These are phyloP conservation scores for Pseudopithomyces maydicus DNA, from an alignment of 2,329 filamentous ascomycete genomes.

Conservation along the genomic window DNA sequence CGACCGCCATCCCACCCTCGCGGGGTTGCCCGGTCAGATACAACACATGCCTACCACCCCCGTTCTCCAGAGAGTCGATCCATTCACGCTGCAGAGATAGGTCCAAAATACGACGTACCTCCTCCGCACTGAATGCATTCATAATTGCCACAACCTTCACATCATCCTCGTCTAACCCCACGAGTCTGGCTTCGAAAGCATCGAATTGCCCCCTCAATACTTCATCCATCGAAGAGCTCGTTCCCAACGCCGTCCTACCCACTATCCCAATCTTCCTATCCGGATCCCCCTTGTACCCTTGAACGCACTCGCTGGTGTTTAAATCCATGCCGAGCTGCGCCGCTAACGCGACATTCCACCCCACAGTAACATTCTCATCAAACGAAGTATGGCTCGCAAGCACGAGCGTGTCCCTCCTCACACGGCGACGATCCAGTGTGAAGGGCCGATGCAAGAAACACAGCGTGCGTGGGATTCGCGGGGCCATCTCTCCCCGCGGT, in stretches of 20 bases:
- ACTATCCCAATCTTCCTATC: slow-evolving; percentile 46
- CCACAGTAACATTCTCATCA: slow-evolving; percentile 46
- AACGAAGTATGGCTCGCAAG: slow-evolving; percentile 45
- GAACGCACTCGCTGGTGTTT: slow-evolving; percentile 34
- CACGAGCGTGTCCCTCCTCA: slow-evolving; percentile 34
- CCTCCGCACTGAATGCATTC: slow-evolving; percentile 47
- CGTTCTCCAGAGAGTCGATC: slow-evolving; percentile 20
- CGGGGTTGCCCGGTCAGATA: slow-evolving; percentile 48
- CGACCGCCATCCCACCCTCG: slow-evolving; percentile 37
- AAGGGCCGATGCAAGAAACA: slow-evolving; percentile 43
- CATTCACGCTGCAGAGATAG: slow-evolving; percentile 29
- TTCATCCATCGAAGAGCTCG: slow-evolving; percentile 16
- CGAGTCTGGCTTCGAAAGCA: slow-evolving; percentile 27
- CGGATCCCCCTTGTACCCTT: slow-evolving; percentile 47
- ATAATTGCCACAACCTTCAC: slow-evolving; percentile 43
- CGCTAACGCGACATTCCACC: slow-evolving; percentile 44
- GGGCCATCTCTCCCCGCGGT: background rate
- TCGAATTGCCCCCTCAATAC: slow-evolving; percentile 35
- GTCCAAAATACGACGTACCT: slow-evolving; percentile 42
- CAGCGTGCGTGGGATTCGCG: slow-evolving; percentile 30
- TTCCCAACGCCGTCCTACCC: slow-evolving; percentile 20
- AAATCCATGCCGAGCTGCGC: slow-evolving; percentile 36
- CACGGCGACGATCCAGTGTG: slow-evolving; percentile 31
- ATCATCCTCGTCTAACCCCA: slow-evolving; percentile 25
- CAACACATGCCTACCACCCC: slow-evolving; percentile 35